Percentiles rank a stretch among this genome's conserved stretches.
These are phyloP conservation scores for Dioscorea zingiberensis DNA, from an alignment of 106 monocot genomes.

Conservation along the genomic window DNA sequence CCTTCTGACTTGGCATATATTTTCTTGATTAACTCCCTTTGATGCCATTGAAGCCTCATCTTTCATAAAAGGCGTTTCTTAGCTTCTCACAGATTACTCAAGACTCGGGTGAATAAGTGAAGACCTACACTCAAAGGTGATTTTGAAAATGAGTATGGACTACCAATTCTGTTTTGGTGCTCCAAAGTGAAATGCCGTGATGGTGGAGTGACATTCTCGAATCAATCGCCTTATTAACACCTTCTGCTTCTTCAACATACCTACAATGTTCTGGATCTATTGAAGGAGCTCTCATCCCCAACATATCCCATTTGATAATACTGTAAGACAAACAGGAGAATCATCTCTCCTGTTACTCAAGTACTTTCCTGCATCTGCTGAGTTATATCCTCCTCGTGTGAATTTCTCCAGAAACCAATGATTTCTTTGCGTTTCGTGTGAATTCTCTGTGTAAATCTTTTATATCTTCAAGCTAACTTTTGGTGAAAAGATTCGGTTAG, in stretches of 20 bases:
- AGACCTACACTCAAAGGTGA: slow-evolving; percentile 32
- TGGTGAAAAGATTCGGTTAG: slow-evolving; percentile 6
- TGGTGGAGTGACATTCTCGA: slow-evolving; percentile 43
- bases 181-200: slow-evolving; percentile 62
- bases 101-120: slow-evolving; percentile 65
- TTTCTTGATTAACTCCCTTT: slow-evolving; percentile 27
- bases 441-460: slow-evolving; percentile 9
- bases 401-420: slow-evolving; percentile 24
- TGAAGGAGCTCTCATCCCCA: slow-evolving; percentile 69
- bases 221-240: slow-evolving; percentile 41
- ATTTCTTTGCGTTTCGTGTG: slow-evolving; percentile 13
- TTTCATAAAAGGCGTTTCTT: slow-evolving; percentile 86
- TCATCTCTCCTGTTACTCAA: slow-evolving; percentile 52
- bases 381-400: slow-evolving; percentile 47
- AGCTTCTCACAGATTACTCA: slow-evolving; percentile 73
- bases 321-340: slow-evolving; percentile 47
- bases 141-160: slow-evolving; percentile 52
- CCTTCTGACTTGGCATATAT: slow-evolving; percentile 27
- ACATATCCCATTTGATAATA: slow-evolving; percentile 56
- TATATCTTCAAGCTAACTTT: slow-evolving; percentile 2
- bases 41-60: slow-evolving; percentile 50
- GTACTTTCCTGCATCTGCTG: slow-evolving; percentile 37
- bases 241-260: slow-evolving; percentile 44
- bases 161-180: slow-evolving; percentile 26
- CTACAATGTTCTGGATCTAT: slow-evolving; percentile 40